Conservation (phyloP, 2,329 filamentous ascomycete species). For the Calonectria leucothoes region DNA sequence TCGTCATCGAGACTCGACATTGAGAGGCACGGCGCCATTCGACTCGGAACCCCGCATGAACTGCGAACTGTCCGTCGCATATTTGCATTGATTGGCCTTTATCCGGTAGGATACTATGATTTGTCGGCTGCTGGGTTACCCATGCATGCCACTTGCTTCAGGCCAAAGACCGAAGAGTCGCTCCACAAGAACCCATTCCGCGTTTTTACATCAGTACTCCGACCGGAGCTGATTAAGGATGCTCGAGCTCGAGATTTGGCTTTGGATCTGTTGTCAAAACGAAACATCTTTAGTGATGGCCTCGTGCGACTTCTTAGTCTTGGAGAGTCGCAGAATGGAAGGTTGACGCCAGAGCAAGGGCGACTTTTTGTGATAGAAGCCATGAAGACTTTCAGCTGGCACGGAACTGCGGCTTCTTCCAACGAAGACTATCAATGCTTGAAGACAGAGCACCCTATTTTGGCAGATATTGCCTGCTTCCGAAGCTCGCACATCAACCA, state of each 20-base stretch:
- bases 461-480: constrained; percentile 59
- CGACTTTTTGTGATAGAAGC: constrained; percentile 49
- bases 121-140: constrained; percentile 57
- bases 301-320: constrained; percentile 50
- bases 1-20: constrained; percentile 30
- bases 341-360: constrained; percentile 46
- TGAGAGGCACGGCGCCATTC: constrained; percentile 58
- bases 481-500: constrained; percentile 40
- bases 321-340: constrained; percentile 44
- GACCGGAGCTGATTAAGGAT: constrained; percentile 54
- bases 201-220: constrained; percentile 49
- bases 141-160: constrained; percentile 63
- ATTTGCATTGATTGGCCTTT: constrained; percentile 59
- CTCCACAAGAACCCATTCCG: constrained; percentile 57
- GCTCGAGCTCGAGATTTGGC: constrained; percentile 46
- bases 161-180: constrained; percentile 49
- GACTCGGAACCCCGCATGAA: constrained; percentile 57
- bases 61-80: constrained; percentile 55
- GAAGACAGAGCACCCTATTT: constrained; percentile 47
- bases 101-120: constrained; percentile 64
- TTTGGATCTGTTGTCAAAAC: constrained; percentile 46
- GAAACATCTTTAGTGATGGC: constrained; percentile 54
- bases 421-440: constrained; percentile 28
- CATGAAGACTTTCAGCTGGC: constrained; percentile 33
- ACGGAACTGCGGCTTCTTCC: constrained; percentile 23